Conservation (phyloP, 495 filamentous ascomycete genomes). For the Talaromyces liani region DNA sequence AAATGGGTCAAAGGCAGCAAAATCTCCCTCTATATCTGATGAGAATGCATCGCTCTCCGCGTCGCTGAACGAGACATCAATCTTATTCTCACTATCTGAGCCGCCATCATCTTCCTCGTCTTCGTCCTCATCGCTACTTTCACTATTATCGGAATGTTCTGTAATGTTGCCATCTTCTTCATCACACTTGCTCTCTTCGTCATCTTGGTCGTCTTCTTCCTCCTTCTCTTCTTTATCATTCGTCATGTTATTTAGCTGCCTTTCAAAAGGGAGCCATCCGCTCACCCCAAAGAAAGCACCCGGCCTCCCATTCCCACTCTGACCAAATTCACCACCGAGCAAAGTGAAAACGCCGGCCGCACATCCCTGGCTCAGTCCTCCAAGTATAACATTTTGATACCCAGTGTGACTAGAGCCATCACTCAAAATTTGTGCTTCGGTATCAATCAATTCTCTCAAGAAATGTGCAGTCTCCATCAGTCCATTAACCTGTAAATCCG, state of each 20-base stretch:
- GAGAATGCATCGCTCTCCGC: constrained; percentile 28
- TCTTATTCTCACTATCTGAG: neutral
- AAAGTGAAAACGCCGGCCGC: constrained; percentile 32
- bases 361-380: constrained; percentile 45
- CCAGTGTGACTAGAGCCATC: constrained; percentile 10
- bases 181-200: neutral
- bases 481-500: constrained; percentile 32
- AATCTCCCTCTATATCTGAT: neutral
- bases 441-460: constrained; percentile 30
- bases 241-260: constrained; percentile 4
- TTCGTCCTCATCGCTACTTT: neutral
- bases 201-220: neutral
- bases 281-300: constrained; percentile 42
- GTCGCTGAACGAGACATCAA: constrained; percentile 13
- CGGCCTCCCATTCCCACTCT: constrained; percentile 12
- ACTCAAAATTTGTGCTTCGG: constrained; percentile 21
- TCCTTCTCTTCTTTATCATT: neutral
- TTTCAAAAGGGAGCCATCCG: constrained; percentile 41
- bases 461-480: constrained; percentile 32
- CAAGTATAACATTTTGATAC: constrained; percentile 33
- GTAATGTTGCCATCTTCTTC: too few species aligned
- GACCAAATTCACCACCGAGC: constrained; percentile 26
- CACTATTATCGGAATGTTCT: neutral
- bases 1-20: neutral
- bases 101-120: too few species aligned